Evolutionary conservation across 495 filamentous ascomycete species (phyloP).

Genomic region (Tuber microsphaerosporum): DNA sequence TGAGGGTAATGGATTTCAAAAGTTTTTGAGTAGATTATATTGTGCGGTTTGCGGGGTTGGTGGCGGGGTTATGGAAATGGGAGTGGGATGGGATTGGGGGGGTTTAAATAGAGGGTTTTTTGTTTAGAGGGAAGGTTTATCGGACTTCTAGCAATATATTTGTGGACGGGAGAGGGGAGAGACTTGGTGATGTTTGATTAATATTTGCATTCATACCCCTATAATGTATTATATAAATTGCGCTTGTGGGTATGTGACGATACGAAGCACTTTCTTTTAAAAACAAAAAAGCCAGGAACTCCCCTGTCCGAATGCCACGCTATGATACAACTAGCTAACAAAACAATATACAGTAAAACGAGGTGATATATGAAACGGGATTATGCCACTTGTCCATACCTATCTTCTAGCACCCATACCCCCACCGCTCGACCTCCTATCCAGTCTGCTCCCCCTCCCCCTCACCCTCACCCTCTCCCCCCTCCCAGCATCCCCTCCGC

Average conservation of each 20-base stretch:
- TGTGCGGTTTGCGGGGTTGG: not conserved
- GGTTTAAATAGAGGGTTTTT: not conserved
- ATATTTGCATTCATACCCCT: not conserved
- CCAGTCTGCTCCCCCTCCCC: not conserved
- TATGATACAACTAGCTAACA: not conserved
- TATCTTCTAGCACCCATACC: not conserved
- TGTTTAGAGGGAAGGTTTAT: not conserved
- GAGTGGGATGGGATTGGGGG: not conserved
- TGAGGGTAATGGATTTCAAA: constrained; percentile 7
- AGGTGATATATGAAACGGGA: not conserved
- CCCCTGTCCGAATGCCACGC: not conserved
- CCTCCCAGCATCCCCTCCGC: not conserved
- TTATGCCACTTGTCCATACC: not conserved
- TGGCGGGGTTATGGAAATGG: not conserved
- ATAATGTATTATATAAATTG: not conserved
- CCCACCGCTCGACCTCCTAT: not conserved
- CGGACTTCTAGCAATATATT: not conserved
- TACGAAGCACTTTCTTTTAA: not conserved
- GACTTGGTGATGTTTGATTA: not conserved
- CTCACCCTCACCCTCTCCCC: not conserved
- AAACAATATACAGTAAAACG: not conserved
- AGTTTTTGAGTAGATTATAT: not conserved
- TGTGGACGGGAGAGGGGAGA: not conserved
- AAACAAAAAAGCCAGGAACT: not conserved
- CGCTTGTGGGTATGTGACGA: not conserved